Percentiles rank a stretch among this genome's conserved stretches.
Conservation (phyloP, 805 yeast species). For the Metschnikowia chrysomelidarum region DNA sequence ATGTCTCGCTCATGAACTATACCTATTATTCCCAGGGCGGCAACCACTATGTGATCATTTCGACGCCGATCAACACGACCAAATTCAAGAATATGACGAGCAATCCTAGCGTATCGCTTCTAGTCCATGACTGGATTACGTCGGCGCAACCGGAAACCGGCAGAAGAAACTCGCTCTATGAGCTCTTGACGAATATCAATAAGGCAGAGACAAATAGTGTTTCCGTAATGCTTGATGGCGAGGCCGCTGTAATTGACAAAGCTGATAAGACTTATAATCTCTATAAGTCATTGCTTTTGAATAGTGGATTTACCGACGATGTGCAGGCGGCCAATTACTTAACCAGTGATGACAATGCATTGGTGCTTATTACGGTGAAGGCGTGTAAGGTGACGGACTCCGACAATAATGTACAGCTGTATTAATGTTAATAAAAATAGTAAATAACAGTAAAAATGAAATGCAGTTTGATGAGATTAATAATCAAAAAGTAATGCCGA, state of each 20-base stretch:
- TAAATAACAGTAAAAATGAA: not conserved
- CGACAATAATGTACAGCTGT: slow-evolving; percentile 53
- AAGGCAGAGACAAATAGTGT: slow-evolving; percentile 71
- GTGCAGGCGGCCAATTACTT: slow-evolving; percentile 53
- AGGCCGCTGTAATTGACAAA: slow-evolving; percentile 50
- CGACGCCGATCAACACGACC: slow-evolving; percentile 69
- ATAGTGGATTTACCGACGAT: slow-evolving; percentile 66
- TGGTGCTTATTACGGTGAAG: slow-evolving; percentile 62
- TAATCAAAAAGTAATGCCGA: slow-evolving; percentile 46
- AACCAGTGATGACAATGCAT: slow-evolving; percentile 53
- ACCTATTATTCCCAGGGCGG: slow-evolving; percentile 51
- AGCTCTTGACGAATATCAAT: slow-evolving; percentile 71
- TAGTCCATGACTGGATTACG: slow-evolving; percentile 90
- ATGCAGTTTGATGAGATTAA: not conserved
- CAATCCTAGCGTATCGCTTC: slow-evolving; percentile 77
- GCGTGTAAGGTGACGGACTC: slow-evolving; percentile 79
- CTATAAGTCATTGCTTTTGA: slow-evolving; percentile 60
- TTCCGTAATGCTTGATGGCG: slow-evolving; percentile 79
- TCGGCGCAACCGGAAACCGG: slow-evolving; percentile 40
- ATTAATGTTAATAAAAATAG: slow-evolving; percentile 2
- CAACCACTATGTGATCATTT: slow-evolving; percentile 58
- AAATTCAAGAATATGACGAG: slow-evolving; percentile 66
- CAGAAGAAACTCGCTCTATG: slow-evolving; percentile 33
- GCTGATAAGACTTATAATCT: slow-evolving; percentile 50
- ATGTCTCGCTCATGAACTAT: slow-evolving; percentile 90